phyloP scores from a whole-genome alignment of 768 basidiomycete species.

The Tricholoma furcatifolium region DNA sequence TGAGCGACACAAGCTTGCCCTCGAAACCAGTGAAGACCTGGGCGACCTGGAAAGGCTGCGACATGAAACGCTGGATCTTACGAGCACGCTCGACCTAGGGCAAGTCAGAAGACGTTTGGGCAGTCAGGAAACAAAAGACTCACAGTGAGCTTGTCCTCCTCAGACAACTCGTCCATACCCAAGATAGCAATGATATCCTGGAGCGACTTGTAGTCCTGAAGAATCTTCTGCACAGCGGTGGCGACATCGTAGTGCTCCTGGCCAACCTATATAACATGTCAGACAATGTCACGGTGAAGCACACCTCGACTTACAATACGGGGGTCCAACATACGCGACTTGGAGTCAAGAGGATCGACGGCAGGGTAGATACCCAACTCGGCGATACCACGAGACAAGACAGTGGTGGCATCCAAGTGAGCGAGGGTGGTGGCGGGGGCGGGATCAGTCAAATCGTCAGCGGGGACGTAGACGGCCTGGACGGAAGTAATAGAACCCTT shows the following conservation, averaged over 20 bases:
- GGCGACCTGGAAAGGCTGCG: conserved; percentile 99
- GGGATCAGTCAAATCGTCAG: conserved; percentile 99
- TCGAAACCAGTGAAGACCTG: conserved; percentile 99
- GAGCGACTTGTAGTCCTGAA: conserved; percentile 94
- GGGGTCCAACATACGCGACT: conserved; percentile 99
- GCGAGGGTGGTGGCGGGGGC: conserved; percentile 99
- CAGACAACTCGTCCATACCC: conserved; percentile 99
- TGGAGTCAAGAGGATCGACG: conserved; percentile 98
- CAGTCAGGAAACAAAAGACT: conserved; percentile 24
- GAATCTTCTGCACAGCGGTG: conserved; percentile 96
- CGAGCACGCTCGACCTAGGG: conserved; percentile 90
- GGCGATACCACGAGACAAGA: conserved; percentile 98
- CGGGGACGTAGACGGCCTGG: conserved; percentile 99
- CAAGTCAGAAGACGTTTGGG: not conserved
- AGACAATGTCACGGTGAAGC: not conserved
- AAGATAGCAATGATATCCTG: conserved; percentile 99
- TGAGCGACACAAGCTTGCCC: conserved; percentile 94
- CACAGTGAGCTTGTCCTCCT: conserved; percentile 99
- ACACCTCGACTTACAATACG: conserved; percentile 74
- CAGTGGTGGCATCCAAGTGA: conserved; percentile 99
- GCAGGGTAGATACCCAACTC: conserved; percentile 99
- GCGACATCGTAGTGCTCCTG: conserved; percentile 95
- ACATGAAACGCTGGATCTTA: conserved; percentile 99
- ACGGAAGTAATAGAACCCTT: conserved; percentile 99
- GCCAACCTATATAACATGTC: conserved; percentile 53